Evolutionary conservation across 108 stramenopile genomes (phyloP).

Genomic region (Skeletonema tropicum): DNA sequence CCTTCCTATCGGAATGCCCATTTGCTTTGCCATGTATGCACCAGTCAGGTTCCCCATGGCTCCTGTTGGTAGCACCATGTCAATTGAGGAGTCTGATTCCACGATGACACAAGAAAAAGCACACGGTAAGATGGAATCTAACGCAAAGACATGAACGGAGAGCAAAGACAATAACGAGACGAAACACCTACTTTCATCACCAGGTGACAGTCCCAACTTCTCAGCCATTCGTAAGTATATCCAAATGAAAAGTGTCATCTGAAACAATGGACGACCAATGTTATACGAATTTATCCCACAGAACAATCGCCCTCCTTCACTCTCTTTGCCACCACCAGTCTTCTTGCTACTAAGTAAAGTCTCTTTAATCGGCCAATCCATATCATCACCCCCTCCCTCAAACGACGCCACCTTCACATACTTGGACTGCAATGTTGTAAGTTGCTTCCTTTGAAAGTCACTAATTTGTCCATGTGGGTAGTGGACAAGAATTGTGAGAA

Average conservation of each 20-base stretch:
- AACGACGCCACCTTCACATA: conserved; percentile 74
- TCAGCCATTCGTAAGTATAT: conserved; percentile 80
- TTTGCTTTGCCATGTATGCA: conserved; percentile 77
- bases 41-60: conserved; percentile 90
- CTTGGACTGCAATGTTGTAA: conserved; percentile 64
- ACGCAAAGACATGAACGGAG: too few relatives aligned
- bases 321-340: background rate
- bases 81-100: conserved; percentile 42
- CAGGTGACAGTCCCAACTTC: conserved; percentile 34
- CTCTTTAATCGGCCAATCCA: conserved; percentile 87
- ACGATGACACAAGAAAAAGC: background rate
- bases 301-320: conserved; percentile 25
- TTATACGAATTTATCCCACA: conserved; percentile 90
- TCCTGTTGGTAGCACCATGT: conserved; percentile 88
- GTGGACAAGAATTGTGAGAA: conserved; percentile 74
- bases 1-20: conserved; percentile 78
- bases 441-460: conserved; percentile 84
- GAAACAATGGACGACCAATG: conserved; percentile 82
- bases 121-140: background rate
- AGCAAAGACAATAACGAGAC: background rate
- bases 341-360: conserved; percentile 42
- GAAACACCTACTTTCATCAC: conserved; percentile 33
- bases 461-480: conserved; percentile 89
- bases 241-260: conserved; percentile 90
- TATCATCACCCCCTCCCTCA: conserved; percentile 92